These are phyloP conservation scores for Berkeleyomyces basicola DNA, from an alignment of 2,329 filamentous ascomycete genomes.

Conservation along the genomic window DNA sequence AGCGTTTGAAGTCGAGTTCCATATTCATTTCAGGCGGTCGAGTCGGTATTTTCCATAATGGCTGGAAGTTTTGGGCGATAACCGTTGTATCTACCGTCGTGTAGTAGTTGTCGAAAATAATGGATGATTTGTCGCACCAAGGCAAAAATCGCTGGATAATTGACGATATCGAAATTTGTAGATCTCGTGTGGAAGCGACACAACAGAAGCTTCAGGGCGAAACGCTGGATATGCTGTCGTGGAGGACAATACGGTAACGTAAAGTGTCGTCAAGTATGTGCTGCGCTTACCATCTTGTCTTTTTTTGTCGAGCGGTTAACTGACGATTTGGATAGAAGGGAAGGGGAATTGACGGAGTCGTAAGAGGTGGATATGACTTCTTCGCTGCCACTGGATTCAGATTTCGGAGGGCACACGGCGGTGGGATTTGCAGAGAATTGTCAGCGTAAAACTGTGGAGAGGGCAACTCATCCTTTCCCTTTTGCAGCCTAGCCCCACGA, in stretches of 20 bases:
- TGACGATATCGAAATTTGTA: background rate
- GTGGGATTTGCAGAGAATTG: slow-evolving; percentile 7
- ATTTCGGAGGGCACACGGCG: slow-evolving; percentile 13
- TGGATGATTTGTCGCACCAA: too few species aligned
- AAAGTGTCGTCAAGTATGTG: slow-evolving; percentile 4
- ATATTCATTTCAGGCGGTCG: slow-evolving; percentile 13
- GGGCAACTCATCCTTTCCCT: slow-evolving; percentile 6
- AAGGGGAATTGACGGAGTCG: slow-evolving; percentile 13
- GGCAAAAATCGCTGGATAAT: too few species aligned
- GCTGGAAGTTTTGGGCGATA: too few species aligned
- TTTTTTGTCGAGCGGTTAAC: slow-evolving; percentile 14
- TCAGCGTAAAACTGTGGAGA: slow-evolving; percentile 11
- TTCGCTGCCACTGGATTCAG: slow-evolving; percentile 10
- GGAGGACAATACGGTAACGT: slow-evolving; percentile 1
- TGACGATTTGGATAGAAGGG: slow-evolving; percentile 13
- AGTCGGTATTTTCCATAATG: background rate
- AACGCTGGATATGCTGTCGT: slow-evolving; percentile 7
- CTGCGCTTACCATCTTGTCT: slow-evolving; percentile 53
- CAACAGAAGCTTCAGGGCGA: background rate
- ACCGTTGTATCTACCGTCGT: too few species aligned
- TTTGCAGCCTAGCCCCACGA: slow-evolving; percentile 1
- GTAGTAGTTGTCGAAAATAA: too few species aligned
- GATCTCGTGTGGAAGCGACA: background rate
- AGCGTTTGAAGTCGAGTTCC: slow-evolving; percentile 13
- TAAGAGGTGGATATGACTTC: slow-evolving; percentile 13